A percentile compares a stretch with the other conserved stretches of the same genome.
phyloP scores from a whole-genome alignment of 108 stramenopile genomes.

The Skeletonema tropicum region DNA sequence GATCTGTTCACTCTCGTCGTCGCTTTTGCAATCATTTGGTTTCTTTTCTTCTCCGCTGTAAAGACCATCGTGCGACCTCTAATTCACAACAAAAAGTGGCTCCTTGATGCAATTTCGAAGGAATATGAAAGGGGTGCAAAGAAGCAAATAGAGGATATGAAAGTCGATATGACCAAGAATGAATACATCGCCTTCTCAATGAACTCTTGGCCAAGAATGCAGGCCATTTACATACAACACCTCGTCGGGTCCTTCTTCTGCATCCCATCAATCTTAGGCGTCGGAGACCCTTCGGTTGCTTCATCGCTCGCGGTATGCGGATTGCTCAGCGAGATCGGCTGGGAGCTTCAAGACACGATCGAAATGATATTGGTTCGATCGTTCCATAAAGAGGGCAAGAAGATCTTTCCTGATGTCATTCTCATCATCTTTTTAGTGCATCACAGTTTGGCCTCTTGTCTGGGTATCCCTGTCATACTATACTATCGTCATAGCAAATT shows the following conservation, averaged over 20 bases:
- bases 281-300: slow-evolving; percentile 16
- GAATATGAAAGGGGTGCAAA: slow-evolving; percentile 26
- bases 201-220: slow-evolving; percentile 26
- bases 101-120: slow-evolving; percentile 30
- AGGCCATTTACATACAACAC: slow-evolving; percentile 27
- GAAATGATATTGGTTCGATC: slow-evolving; percentile 17
- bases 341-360: slow-evolving; percentile 31
- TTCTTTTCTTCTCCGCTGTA: slow-evolving; percentile 12
- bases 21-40: slow-evolving; percentile 32
- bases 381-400: slow-evolving; percentile 22
- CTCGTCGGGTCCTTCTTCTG: slow-evolving; percentile 28
- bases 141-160: background rate
- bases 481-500: slow-evolving; percentile 19
- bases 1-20: slow-evolving; percentile 23
- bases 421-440: slow-evolving; percentile 18
- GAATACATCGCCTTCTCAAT: slow-evolving; percentile 18
- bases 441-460: slow-evolving; percentile 25
- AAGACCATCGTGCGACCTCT: slow-evolving; percentile 12
- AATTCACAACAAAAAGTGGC: slow-evolving; percentile 33
- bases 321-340: slow-evolving; percentile 32
- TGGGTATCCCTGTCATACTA: slow-evolving; percentile 31
- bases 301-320: slow-evolving; percentile 29
- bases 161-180: slow-evolving; percentile 34
- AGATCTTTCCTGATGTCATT: slow-evolving; percentile 2
- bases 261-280: slow-evolving; percentile 20